Evolutionary conservation across 495 filamentous ascomycete genomes (phyloP).

Genomic region (Penicillium parvum): DNA sequence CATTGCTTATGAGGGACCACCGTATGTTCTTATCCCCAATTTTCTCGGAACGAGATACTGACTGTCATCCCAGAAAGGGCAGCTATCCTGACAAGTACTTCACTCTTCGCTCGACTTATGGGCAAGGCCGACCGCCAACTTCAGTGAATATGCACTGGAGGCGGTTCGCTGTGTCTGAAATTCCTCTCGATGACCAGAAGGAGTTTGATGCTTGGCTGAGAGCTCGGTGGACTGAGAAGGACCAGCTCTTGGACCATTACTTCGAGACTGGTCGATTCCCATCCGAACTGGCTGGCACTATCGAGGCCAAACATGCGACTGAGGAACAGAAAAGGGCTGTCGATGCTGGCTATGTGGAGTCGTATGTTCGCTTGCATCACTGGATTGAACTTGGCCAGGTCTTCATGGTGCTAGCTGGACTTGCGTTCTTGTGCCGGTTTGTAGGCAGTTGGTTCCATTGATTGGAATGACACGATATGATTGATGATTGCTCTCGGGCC

Average conservation of each 20-base stretch:
- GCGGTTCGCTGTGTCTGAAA: constrained; percentile 51
- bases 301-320: constrained; percentile 34
- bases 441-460: constrained; percentile 2
- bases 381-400: constrained; percentile 55
- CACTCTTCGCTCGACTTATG: constrained; percentile 58
- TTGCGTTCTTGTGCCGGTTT: constrained; percentile 29
- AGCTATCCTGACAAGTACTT: constrained; percentile 63
- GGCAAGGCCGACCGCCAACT: constrained; percentile 62
- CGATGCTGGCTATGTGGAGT: constrained; percentile 54
- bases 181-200: constrained; percentile 55
- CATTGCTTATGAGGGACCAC: constrained; percentile 63
- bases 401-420: constrained; percentile 44
- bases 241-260: constrained; percentile 55
- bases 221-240: constrained; percentile 60
- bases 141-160: constrained; percentile 71
- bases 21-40: constrained; percentile 52
- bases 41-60: not conserved
- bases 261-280: constrained; percentile 58
- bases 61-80: constrained; percentile 41
- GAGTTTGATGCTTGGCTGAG: constrained; percentile 56
- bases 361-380: constrained; percentile 48
- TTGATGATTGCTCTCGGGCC: not conserved
- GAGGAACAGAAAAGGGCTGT: constrained; percentile 29
- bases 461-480: not conserved
- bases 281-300: constrained; percentile 46